Base-by-base conservation (phyloP, 129 eudicot genomes). In the Arctium minus region DNA sequence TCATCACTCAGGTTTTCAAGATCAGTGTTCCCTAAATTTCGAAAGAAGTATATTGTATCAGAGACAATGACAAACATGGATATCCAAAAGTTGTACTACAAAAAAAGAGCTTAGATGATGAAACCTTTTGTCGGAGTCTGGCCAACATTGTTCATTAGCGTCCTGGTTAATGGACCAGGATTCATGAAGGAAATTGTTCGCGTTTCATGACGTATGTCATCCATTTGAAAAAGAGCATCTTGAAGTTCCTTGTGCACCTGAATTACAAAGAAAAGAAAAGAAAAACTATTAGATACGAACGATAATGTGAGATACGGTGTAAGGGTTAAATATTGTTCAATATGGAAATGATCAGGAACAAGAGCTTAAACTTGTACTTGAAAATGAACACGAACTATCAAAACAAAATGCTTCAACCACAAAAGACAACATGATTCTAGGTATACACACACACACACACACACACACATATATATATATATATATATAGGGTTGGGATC, bases 191-290 rank as follows among this genome's bases (percentile, higher is more conserved):
- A 92, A 50, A 93, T 42, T 70, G 89, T 82, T 64, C 96, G 90
- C 71, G 93, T 86, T 86, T 93, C 98, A 85, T 96, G 94, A 15
- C 93, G 92, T 80, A 96, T 93, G 76, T 97, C 97, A 62, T 93
- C 97, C 80, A 96, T 75, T 81, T 96, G 98, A 44, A 98, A 96
- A 84, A 90, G 88, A 39, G 97, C 88, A 84, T 96, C 99, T 88
- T 88, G 95, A 86, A 93, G 88, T 83, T 96, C 99, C 83, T 96
- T 96, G 84, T 93, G 94, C 50, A 96, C 98, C 99, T 96, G 72
- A 15, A 68, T 37, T 36, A n/a, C 75, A 62, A 29, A 38, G 27
- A 69, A 50, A 60, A 60, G 13, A 9, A 70, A 30, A n/a, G 33
- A 36, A 13, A 37, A 62, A 64, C 12, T 30, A 65, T 32, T 31